phyloP scores from a whole-genome alignment of 345 rosid genomes.

The Adansonia digitata region DNA sequence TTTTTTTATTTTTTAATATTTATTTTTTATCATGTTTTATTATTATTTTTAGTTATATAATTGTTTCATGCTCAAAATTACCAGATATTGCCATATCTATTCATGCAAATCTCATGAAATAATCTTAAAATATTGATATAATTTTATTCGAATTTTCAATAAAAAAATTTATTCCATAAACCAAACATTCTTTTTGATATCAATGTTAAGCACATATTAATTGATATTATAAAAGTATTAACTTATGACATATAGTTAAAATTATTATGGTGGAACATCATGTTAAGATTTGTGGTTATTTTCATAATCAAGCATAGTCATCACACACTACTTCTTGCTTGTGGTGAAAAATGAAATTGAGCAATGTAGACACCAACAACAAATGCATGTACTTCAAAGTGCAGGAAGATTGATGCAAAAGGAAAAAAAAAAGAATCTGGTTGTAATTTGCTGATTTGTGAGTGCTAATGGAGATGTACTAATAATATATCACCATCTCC shows the following conservation, averaged over 20 bases:
- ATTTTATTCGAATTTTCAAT: neutral
- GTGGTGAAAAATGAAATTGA: neutral
- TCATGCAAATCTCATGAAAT: neutral
- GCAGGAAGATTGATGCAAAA: neutral
- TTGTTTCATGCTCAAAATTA: too few species aligned
- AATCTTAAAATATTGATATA: neutral
- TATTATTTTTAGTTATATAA: too few species aligned
- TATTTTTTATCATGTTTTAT: too few species aligned
- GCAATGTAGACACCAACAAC: neutral
- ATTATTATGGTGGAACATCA: neutral
- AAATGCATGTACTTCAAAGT: neutral
- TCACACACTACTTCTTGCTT: neutral
- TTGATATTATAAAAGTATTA: neutral
- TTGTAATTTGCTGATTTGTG: neutral
- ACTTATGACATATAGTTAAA: neutral
- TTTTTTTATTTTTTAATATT: too few species aligned
- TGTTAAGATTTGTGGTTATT: neutral
- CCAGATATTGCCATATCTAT: too few species aligned
- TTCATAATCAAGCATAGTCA: neutral
- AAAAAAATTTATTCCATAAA: neutral
- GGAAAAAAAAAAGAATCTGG: neutral
- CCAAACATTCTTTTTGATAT: neutral
- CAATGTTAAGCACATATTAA: neutral
- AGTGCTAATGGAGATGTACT: neutral
- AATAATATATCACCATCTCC: slow-evolving; percentile 1